Conservation (phyloP, 148 eudicot genomes). For the Euryodendron excelsum region DNA sequence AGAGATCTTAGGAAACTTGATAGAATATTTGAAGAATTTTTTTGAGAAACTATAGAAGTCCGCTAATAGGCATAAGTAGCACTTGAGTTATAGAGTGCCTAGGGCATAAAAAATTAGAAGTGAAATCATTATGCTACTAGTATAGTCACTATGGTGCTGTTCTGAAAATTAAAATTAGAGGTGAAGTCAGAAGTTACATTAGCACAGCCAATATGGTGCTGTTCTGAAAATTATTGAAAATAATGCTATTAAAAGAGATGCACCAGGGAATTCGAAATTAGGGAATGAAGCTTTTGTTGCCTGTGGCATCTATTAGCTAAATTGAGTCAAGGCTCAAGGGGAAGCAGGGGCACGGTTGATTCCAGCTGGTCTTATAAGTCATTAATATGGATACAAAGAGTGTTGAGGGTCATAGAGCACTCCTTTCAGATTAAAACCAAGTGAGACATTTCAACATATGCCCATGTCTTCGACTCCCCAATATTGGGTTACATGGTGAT, state of each 20-base stretch:
- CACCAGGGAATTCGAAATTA: background rate
- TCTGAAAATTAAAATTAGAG: too few relatives aligned
- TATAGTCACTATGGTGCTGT: too few relatives aligned
- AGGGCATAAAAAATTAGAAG: background rate
- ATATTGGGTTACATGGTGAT: background rate
- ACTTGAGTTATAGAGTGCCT: background rate
- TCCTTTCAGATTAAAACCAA: background rate
- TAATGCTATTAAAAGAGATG: background rate
- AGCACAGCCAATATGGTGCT: too few relatives aligned
- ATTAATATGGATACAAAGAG: too few relatives aligned
- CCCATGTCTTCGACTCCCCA: constrained; percentile 1
- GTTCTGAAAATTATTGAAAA: too few relatives aligned
- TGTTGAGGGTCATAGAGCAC: background rate
- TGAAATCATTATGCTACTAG: background rate
- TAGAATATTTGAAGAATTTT: background rate
- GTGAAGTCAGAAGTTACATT: too few relatives aligned
- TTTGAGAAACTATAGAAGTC: background rate
- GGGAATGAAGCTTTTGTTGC: background rate
- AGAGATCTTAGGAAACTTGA: background rate
- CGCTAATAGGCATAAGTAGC: background rate
- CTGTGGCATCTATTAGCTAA: background rate
- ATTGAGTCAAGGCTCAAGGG: background rate
- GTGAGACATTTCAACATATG: constrained; percentile 1
- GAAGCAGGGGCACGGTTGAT: too few relatives aligned
- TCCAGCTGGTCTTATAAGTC: too few relatives aligned